Evolutionary conservation across 2,329 filamentous ascomycete genomes (phyloP).

Genomic region (Venturia aucupariae): DNA sequence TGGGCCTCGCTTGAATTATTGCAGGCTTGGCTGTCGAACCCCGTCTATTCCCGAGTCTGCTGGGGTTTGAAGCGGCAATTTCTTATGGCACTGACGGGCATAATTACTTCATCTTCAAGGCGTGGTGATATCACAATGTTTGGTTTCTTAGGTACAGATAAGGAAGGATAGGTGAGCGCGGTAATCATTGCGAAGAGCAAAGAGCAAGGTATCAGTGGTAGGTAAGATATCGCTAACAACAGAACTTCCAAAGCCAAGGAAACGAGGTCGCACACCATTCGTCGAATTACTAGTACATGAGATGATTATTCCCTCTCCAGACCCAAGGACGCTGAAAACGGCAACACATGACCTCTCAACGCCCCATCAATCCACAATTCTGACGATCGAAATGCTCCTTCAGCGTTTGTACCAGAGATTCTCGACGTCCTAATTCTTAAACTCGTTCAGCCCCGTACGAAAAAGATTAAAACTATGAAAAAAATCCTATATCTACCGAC

Average conservation of each 20-base stretch:
- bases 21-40: too few species aligned
- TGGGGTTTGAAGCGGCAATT: too few species aligned
- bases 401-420: neutral
- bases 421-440: neutral
- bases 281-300: too few species aligned
- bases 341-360: neutral
- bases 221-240: neutral
- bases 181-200: neutral
- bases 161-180: neutral
- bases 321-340: neutral
- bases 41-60: neutral
- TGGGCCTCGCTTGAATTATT: neutral
- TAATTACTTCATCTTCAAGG: too few species aligned
- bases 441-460: neutral
- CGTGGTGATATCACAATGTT: neutral
- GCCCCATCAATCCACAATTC: neutral
- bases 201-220: neutral
- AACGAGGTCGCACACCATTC: neutral
- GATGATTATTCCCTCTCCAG: neutral
- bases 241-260: neutral
- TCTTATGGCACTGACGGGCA: neutral
- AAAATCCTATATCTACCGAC: conserved; percentile 9
- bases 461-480: neutral
- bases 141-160: neutral
- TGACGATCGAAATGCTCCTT: neutral